Base-by-base conservation (phyloP, 2,329 filamentous ascomycete genomes). In the Neonectria magnoliae region DNA sequence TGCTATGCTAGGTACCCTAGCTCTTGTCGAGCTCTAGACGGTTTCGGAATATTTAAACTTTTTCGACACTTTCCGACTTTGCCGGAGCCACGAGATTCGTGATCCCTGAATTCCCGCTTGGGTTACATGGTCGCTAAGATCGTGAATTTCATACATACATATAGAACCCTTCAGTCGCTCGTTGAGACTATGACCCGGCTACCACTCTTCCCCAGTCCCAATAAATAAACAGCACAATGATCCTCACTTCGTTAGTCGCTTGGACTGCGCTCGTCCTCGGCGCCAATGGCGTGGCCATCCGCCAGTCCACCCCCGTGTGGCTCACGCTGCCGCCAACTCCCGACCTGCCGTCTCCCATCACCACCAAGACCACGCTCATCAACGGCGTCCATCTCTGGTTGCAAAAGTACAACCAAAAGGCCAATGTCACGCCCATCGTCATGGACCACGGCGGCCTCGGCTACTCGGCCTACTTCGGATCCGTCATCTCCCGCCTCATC, bases 391-490 rank as follows among this genome's bases (percentile, higher is more conserved):
- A 80, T 8, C 76, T 82, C 20, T 82, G 80, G 80, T 77, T 74
- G 70, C 79, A 81, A 64, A 76, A 79, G 68, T 82, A 81, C 74
- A 81, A 81, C 59, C 73, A 78, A 31, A 51, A 71, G 8, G 72
- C 75, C 3, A 74, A 74, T 38, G 72, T 73, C 14, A 67, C 73
- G 0, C 79, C 80, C 6, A 73, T 82, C 3, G 76, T 82, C 60
- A 70, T 82, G 60, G 72, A 80, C 47, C 77, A 81, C 66, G 80
- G 80, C 33, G 81, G 81, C 25, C 76, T 82, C 29, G 79, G 79
- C 25, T 80, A 80, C 71, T 81, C 78, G 11, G 78, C 78, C 11
- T 81, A 81, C 63, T 81, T 80, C 50, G 79, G 75, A 57, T 66
- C 75, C 51, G 79, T 81, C 50, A 80, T 81, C 66, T 68, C 69